Conservation (phyloP, 148 eudicot genomes). For the Chenopodium quinoa region DNA sequence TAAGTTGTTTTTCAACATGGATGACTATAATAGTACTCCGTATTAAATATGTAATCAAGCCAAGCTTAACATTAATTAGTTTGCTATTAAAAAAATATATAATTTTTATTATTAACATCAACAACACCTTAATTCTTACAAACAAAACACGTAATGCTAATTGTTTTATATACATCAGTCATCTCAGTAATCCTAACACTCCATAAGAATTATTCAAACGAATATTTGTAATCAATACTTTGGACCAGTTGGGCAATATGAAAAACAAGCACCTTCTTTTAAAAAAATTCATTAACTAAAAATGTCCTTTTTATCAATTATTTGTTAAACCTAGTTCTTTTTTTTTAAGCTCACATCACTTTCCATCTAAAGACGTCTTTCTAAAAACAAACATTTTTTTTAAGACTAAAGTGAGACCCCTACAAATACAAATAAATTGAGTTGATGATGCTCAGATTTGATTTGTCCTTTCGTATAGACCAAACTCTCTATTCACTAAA, state of each 20-base stretch:
- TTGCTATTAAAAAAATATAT: too few species aligned
- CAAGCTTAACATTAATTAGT: too few species aligned
- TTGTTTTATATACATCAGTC: too few species aligned
- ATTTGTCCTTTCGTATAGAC: conserved; percentile 2
- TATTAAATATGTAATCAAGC: too few species aligned
- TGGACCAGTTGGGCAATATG: conserved; percentile 4
- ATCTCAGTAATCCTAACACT: too few species aligned
- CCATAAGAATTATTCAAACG: neutral
- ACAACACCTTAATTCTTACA: too few species aligned
- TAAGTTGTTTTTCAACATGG: too few species aligned
- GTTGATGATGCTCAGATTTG: too few species aligned
- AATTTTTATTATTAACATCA: too few species aligned
- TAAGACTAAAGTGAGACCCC: neutral
- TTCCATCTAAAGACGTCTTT: conserved; percentile 18
- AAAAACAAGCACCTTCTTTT: neutral
- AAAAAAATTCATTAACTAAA: neutral
- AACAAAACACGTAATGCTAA: too few species aligned
- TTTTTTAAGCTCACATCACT: conserved; percentile 15
- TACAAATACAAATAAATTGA: neutral
- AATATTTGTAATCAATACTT: neutral
- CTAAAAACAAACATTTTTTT: neutral
- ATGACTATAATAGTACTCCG: too few species aligned
- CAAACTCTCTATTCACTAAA: neutral
- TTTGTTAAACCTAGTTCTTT: conserved; percentile 13
- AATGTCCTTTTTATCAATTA: conserved; percentile 6